Evolutionary conservation across 345 rosid species (phyloP).

Genomic region (Pugionium dolabratum): DNA sequence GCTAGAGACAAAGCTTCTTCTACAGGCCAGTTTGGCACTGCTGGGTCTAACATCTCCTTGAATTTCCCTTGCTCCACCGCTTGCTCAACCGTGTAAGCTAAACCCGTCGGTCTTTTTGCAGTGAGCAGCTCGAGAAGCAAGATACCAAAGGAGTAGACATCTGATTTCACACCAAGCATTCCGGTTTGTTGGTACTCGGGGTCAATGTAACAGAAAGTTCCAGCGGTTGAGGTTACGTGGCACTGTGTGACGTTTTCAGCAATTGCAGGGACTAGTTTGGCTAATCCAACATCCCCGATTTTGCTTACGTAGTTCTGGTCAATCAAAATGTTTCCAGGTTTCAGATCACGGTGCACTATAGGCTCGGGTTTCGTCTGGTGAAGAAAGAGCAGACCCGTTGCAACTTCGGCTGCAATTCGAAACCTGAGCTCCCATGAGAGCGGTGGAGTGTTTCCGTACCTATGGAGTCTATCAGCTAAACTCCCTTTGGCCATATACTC

Average conservation of each 20-base stretch:
- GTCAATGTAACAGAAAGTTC: slow-evolving; percentile 91
- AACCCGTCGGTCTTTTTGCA: slow-evolving; percentile 72
- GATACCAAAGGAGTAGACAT: slow-evolving; percentile 81
- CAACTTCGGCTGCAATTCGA: slow-evolving; percentile 81
- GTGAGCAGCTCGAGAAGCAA: slow-evolving; percentile 82
- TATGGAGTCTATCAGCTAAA: slow-evolving; percentile 72
- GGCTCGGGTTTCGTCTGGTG: slow-evolving; percentile 97
- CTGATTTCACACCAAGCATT: slow-evolving; percentile 88
- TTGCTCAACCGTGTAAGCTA: slow-evolving; percentile 54
- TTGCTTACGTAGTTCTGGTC: slow-evolving; percentile 83
- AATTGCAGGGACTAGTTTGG: slow-evolving; percentile 76
- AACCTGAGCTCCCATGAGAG: slow-evolving; percentile 89
- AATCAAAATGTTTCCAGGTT: slow-evolving; percentile 85
- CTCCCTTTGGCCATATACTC: slow-evolving; percentile 94
- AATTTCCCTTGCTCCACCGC: slow-evolving; percentile 63
- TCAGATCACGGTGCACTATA: slow-evolving; percentile 95
- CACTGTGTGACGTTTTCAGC: slow-evolving; percentile 79
- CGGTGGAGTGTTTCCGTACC: slow-evolving; percentile 52
- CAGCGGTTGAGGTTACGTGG: slow-evolving; percentile 75
- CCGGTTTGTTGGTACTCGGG: slow-evolving; percentile 98
- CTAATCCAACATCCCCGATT: slow-evolving; percentile 86
- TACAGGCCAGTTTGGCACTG: slow-evolving; percentile 73
- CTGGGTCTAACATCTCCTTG: slow-evolving; percentile 62
- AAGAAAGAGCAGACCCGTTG: slow-evolving; percentile 81
- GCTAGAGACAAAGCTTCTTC: slow-evolving; percentile 65